Conservation (phyloP, 225 moss, liverwort and hornwort genomes). For the Pseudisothecium myosuroides region DNA sequence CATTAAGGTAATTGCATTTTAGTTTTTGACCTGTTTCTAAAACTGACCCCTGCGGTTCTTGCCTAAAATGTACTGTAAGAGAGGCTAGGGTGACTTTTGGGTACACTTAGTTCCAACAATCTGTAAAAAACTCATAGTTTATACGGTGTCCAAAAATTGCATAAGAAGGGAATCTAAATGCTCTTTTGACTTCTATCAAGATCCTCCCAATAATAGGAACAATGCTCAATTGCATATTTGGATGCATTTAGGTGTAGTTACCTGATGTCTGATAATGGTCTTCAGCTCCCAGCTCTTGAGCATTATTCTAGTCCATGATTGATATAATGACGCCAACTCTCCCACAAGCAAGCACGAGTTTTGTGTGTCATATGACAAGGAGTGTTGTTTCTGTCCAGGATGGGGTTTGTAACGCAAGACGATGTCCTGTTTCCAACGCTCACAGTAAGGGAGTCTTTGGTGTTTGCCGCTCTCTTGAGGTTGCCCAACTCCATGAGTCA, state of each 20-base stretch:
- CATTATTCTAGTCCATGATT: background rate
- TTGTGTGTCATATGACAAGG: background rate
- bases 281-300: background rate
- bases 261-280: background rate
- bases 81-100: background rate
- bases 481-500: constrained; percentile 58
- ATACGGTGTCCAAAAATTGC: background rate
- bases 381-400: constrained; percentile 27
- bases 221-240: too few relatives aligned
- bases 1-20: background rate
- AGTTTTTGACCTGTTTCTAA: background rate
- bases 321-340: background rate
- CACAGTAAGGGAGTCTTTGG: constrained; percentile 78
- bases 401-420: constrained; percentile 98
- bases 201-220: background rate
- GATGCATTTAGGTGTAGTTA: background rate
- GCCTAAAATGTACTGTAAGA: background rate
- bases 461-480: constrained; percentile 87
- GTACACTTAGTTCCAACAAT: background rate
- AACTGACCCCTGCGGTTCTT: rapidly evolving
- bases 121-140: background rate
- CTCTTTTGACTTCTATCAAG: background rate
- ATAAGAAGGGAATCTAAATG: background rate
- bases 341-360: background rate
- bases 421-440: constrained; percentile 82